A percentile compares a stretch with the other conserved stretches of the same genome.
phyloP scores from a whole-genome alignment of 768 basidiomycete species.

The Inosperma sp. region DNA sequence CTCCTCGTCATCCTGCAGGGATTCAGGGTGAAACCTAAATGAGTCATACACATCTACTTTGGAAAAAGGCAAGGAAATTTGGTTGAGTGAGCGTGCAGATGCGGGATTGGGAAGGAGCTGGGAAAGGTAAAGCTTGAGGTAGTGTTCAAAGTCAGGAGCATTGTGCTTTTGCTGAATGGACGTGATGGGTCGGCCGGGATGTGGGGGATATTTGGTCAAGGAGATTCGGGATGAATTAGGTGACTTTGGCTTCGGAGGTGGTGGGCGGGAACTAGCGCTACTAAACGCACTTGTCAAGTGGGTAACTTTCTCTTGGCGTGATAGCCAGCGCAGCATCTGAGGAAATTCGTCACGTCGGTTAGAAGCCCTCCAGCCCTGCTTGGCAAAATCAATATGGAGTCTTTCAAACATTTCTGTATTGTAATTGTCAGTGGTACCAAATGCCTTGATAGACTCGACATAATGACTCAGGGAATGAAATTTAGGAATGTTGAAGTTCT shows the following conservation, averaged over 20 bases:
- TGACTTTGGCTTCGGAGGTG: not conserved
- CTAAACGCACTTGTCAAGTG: slow-evolving; percentile 2
- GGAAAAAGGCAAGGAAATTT: slow-evolving; percentile 14
- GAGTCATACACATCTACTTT: slow-evolving; percentile 17
- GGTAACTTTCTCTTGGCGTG: slow-evolving; percentile 30
- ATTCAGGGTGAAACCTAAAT: slow-evolving; percentile 18
- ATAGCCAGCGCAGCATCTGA: slow-evolving; percentile 38
- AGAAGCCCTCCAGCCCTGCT: slow-evolving; percentile 24
- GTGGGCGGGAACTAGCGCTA: not conserved
- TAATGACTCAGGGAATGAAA: slow-evolving; percentile 5
- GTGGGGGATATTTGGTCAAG: slow-evolving; percentile 7
- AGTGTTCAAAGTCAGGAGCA: slow-evolving; percentile 21
- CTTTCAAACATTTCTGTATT: slow-evolving; percentile 25
- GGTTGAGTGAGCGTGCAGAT: not conserved
- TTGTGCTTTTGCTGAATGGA: slow-evolving; percentile 9
- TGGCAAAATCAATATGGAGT: slow-evolving; percentile 38
- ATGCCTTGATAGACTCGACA: not conserved
- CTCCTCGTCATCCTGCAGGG: slow-evolving; percentile 19
- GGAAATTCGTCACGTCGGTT: slow-evolving; percentile 25
- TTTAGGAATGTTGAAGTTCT: slow-evolving; percentile 10
- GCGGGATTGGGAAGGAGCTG: slow-evolving; percentile 14
- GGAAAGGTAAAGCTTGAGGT: slow-evolving; percentile 23
- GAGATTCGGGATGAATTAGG: not conserved
- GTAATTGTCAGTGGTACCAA: slow-evolving; percentile 25
- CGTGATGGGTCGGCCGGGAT: slow-evolving; percentile 14